phyloP scores from a whole-genome alignment of 2,329 filamentous ascomycete genomes.

The Dactylellina parvicollis region DNA sequence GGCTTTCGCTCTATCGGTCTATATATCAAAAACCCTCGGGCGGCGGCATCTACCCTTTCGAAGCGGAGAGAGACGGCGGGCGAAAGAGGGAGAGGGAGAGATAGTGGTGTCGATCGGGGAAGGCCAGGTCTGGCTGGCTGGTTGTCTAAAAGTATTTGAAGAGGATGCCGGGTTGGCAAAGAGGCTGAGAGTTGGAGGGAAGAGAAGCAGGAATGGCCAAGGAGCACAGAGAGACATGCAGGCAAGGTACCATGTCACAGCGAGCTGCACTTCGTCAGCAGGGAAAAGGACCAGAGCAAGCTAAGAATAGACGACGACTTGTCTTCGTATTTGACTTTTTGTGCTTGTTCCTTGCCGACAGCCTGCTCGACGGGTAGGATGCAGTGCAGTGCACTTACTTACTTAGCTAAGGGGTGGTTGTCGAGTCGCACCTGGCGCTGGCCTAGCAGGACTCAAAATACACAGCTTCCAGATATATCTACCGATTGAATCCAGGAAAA shows the following conservation, averaged over 20 bases:
- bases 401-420: too few relatives aligned
- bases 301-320: constrained; percentile 29
- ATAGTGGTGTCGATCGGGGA: too few relatives aligned
- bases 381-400: neutral
- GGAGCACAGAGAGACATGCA: neutral
- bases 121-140: too few relatives aligned
- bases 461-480: too few relatives aligned
- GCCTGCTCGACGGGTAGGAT: neutral
- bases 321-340: constrained; percentile 10
- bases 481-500: too few relatives aligned
- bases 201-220: constrained; percentile 16
- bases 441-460: too few relatives aligned
- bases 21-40: too few relatives aligned
- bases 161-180: constrained; percentile 14
- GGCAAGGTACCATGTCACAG: neutral
- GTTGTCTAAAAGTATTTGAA: constrained; percentile 32
- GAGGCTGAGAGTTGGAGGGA: constrained; percentile 32
- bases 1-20: too few relatives aligned
- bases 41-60: neutral
- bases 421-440: too few relatives aligned
- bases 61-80: neutral
- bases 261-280: constrained; percentile 9
- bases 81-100: neutral
- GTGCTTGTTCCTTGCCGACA: neutral
- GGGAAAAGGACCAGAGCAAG: constrained; percentile 5